Conservation (phyloP, 2,329 filamentous ascomycete genomes). For the Phialocephala sp. region DNA sequence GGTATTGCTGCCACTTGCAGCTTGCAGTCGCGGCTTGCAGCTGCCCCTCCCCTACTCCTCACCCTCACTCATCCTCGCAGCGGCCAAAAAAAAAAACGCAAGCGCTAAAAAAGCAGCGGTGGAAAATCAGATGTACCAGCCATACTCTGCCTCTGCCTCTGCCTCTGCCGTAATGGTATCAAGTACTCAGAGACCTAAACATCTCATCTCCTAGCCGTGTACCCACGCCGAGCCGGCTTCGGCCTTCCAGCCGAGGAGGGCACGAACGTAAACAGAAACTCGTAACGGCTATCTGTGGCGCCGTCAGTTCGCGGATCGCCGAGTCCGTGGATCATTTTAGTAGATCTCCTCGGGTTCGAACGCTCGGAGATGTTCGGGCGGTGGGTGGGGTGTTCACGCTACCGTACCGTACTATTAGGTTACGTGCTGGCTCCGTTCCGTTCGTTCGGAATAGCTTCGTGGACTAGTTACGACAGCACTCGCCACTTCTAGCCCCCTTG, state of each 20-base stretch:
- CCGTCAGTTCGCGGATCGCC: too few relatives aligned
- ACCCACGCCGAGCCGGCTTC: background rate
- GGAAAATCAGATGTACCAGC: background rate
- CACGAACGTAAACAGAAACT: slow-evolving; percentile 13
- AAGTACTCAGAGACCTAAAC: background rate
- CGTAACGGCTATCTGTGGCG: background rate
- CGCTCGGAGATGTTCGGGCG: too few relatives aligned
- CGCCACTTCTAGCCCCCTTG: slow-evolving; percentile 31
- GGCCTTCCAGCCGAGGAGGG: too few relatives aligned
- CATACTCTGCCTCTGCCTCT: too few relatives aligned
- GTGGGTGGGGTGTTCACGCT: too few relatives aligned
- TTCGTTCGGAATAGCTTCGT: background rate
- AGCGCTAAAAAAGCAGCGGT: background rate
- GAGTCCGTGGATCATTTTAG: too few relatives aligned
- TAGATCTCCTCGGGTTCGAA: too few relatives aligned
- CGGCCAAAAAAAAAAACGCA: background rate
- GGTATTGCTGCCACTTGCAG: background rate
- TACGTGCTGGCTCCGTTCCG: background rate
- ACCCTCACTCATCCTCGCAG: background rate
- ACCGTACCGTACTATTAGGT: background rate
- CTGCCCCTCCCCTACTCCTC: background rate
- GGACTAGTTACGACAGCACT: slow-evolving; percentile 25
- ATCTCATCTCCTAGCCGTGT: background rate
- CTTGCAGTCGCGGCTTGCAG: background rate
- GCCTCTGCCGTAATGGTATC: too few relatives aligned